phyloP scores from a whole-genome alignment of 116 monocot species.

The Iris pallida region DNA sequence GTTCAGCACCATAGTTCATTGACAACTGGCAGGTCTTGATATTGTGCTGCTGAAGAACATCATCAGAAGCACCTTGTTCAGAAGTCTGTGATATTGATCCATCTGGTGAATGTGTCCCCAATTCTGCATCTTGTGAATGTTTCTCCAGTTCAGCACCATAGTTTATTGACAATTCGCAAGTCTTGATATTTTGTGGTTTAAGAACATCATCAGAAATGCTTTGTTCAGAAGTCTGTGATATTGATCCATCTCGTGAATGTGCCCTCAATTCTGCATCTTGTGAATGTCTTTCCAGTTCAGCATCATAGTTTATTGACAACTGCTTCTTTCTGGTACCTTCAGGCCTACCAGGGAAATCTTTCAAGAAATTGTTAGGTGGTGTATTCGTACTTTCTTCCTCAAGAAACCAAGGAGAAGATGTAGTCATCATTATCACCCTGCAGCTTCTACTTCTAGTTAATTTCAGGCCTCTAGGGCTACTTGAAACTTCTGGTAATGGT shows the following conservation, averaged over 20 bases:
- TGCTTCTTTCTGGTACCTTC: conserved; percentile 11
- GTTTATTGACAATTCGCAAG: conserved; percentile 2
- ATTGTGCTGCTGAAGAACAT: conserved; percentile 10
- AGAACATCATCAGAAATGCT: background rate
- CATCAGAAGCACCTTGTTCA: conserved; percentile 4
- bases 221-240: conserved; percentile 9
- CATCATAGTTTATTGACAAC: conserved; percentile 13
- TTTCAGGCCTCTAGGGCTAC: conserved; percentile 9
- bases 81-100: conserved; percentile 18
- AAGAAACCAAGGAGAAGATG: conserved; percentile 9
- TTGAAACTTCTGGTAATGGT: conserved; percentile 9
- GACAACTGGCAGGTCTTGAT: background rate
- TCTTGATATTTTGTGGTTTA: conserved; percentile 4
- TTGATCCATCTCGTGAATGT: conserved; percentile 22
- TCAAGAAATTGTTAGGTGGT: conserved; percentile 28
- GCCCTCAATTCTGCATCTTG: conserved; percentile 17
- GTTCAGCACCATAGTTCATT: conserved; percentile 22
- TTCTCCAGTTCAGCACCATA: conserved; percentile 20
- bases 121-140: no score
- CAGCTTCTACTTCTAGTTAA: conserved; percentile 34
- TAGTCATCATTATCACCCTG: conserved; percentile 11
- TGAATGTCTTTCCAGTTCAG: conserved; percentile 22
- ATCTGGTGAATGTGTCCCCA: conserved; percentile 12
- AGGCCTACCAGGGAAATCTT: conserved; percentile 29
- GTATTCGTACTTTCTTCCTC: conserved; percentile 19